Percentiles rank a stretch among this genome's conserved stretches.
phyloP scores from a whole-genome alignment of 1,284 basidiomycete species.

The Laetiporus sulphureus region DNA sequence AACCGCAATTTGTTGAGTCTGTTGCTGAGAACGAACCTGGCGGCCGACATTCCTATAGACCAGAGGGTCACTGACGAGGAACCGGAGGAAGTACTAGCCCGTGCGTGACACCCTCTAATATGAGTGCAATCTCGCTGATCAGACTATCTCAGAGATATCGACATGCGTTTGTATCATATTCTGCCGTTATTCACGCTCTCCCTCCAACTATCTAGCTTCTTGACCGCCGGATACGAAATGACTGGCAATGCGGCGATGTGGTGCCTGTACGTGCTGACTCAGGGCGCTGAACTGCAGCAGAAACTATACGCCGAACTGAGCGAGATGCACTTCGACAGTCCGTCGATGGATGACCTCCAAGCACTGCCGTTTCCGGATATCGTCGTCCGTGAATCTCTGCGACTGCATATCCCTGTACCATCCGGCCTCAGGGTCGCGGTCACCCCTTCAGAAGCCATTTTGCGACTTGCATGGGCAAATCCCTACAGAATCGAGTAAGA shows the following conservation, averaged over 20 bases:
- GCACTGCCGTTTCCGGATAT: conserved; percentile 54
- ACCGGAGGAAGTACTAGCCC: conserved; percentile 51
- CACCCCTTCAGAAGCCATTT: conserved; percentile 25
- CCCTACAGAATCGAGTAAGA: conserved; percentile 18
- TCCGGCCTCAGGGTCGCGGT: conserved; percentile 42
- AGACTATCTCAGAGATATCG: conserved; percentile 20
- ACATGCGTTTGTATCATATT: neutral
- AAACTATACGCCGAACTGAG: conserved; percentile 64
- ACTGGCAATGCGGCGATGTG: conserved; percentile 38
- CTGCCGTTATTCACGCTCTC: too few species aligned
- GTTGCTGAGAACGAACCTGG: conserved; percentile 42
- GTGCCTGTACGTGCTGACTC: conserved; percentile 64
- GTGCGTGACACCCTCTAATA: conserved; percentile 29
- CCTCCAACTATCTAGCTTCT: conserved; percentile 19
- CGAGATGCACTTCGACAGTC: conserved; percentile 25
- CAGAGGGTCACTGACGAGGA: conserved; percentile 44
- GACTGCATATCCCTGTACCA: conserved; percentile 60
- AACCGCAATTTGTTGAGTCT: conserved; percentile 26
- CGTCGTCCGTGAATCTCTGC: conserved; percentile 68
- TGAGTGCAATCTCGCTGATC: neutral
- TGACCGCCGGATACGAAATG: conserved; percentile 76
- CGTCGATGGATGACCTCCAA: conserved; percentile 28
- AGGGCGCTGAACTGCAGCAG: conserved; percentile 29
- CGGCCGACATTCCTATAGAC: conserved; percentile 31
- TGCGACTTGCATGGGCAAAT: conserved; percentile 20